Evolutionary conservation across 352 stramenopile genomes (phyloP), one percentile per base, ranked within the genome.

Genomic region (Phytopythium helicoides): DNA sequence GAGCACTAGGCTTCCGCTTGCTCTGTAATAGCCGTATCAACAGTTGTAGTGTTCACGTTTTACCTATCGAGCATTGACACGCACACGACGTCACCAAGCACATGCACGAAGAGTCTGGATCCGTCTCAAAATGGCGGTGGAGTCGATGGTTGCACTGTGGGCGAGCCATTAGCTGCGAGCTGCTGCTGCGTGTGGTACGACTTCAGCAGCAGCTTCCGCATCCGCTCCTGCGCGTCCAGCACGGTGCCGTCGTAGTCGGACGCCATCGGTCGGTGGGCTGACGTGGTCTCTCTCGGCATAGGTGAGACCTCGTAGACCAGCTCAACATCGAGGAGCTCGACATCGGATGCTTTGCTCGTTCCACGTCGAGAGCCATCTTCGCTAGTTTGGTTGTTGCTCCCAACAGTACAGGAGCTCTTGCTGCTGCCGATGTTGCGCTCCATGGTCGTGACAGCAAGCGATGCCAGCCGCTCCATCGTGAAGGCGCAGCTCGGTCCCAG

Each of bases 131-230:
- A 33, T 9, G 28, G 28, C 28, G 28, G 36, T 12, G 36, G 26
- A 23, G 34, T 56, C 28, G 41, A 40, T 16, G 11, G 39, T 7
- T 50, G 19, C 38, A 41, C 54, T 10, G 46, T 61, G 11, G 58
- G 54, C 31, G 63, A 71, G 19, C 55, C 53, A 14, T 73, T 68
- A 1, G 76, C 73, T 11, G 76, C 81, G 54, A 92, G 76, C 54
- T 89, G 76, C 63, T 89, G 78, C 54, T 89, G 80, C 41, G 81
- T 92, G 61, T 87, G 68, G 58, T 88, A 89, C 37, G 78, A 88
- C 71, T 92, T 87, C 53, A 88, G 64, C 36, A 92, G 60, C 25
- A 92, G 64, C 42, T 87, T 86, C 15, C 76, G 73, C 76, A 92
- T 92, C 14, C 77, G 76, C 42, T 88, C 74, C 60, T 89, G 76